A percentile compares a stretch with the other conserved stretches of the same genome.
These are phyloP conservation scores for Coffea canephora DNA, from an alignment of 257 asterid species.

Conservation along the genomic window DNA sequence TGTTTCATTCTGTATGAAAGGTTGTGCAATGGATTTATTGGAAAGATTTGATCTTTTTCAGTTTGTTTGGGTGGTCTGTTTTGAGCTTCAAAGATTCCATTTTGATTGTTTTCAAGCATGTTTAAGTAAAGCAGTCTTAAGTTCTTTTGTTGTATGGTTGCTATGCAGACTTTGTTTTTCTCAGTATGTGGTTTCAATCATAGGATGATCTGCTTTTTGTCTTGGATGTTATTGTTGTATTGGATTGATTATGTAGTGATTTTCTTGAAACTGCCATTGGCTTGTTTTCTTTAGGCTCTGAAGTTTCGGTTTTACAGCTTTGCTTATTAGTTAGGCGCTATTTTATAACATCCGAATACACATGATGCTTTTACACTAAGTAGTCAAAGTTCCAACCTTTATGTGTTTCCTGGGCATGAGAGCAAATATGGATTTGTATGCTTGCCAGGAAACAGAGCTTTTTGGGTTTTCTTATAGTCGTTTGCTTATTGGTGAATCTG, in stretches of 20 bases:
- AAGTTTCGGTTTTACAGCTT: not conserved
- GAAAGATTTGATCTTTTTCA: constrained; percentile 31
- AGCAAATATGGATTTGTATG: constrained; percentile 16
- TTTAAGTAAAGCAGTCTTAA: constrained; percentile 11
- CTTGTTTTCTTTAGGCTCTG: not conserved
- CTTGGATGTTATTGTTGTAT: constrained; percentile 6
- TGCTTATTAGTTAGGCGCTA: not conserved
- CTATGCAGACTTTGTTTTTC: constrained; percentile 16
- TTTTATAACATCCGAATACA: not conserved
- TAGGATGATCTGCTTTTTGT: constrained; percentile 5
- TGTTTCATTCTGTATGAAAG: constrained; percentile 20
- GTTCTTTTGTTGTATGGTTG: constrained; percentile 16
- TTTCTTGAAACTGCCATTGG: not conserved
- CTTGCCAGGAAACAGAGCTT: not conserved
- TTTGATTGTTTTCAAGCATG: constrained; percentile 21
- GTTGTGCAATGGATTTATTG: constrained; percentile 6
- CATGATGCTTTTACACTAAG: not conserved
- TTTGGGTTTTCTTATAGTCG: constrained; percentile 5
- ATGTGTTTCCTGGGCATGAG: constrained; percentile 11
- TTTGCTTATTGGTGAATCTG: constrained; percentile 7
- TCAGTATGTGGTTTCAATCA: constrained; percentile 10
- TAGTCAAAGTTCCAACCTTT: constrained; percentile 10
- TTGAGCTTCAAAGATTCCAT: constrained; percentile 11
- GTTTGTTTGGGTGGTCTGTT: constrained; percentile 16
- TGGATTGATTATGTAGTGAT: constrained; percentile 13